Percentiles rank a stretch among this genome's conserved stretches.
These are phyloP conservation scores for Colletotrichum sp. DNA, from an alignment of 2,329 filamentous ascomycete species.

Conservation along the genomic window DNA sequence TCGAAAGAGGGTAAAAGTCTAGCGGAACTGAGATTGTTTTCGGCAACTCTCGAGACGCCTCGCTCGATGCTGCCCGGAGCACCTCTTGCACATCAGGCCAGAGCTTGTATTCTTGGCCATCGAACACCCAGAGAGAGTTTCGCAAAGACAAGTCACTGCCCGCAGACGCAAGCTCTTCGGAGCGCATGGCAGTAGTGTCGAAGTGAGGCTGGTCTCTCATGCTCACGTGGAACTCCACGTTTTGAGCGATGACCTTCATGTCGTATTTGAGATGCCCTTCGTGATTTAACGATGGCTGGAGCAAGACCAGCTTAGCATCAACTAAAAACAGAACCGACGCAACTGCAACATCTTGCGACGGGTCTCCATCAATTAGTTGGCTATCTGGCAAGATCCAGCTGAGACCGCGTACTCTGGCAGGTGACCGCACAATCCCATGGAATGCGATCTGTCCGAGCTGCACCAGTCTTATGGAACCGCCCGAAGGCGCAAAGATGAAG, in stretches of 20 bases:
- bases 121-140: constrained; percentile 94
- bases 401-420: constrained; percentile 87
- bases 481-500: constrained; percentile 80
- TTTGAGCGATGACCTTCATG: constrained; percentile 95
- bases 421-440: constrained; percentile 93
- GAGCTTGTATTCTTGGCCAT: constrained; percentile 81
- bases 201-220: constrained; percentile 78
- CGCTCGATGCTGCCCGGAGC: constrained; percentile 70
- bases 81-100: constrained; percentile 92
- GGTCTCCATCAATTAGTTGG: constrained; percentile 88
- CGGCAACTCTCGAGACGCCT: constrained; percentile 72
- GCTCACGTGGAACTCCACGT: constrained; percentile 92
- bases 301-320: constrained; percentile 91
- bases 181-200: constrained; percentile 31
- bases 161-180: background rate
- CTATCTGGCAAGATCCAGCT: constrained; percentile 95
- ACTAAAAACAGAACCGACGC: constrained; percentile 96
- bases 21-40: constrained; percentile 77
- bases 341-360: constrained; percentile 91
- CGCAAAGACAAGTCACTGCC: constrained; percentile 49
- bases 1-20: constrained; percentile 95
- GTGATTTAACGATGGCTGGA: constrained; percentile 85
- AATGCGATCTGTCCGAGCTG: constrained; percentile 99
- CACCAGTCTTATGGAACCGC: constrained; percentile 75
- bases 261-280: constrained; percentile 92